Conservation (phyloP, 2,329 filamentous ascomycete species). For the Verticillium tricorpus region DNA sequence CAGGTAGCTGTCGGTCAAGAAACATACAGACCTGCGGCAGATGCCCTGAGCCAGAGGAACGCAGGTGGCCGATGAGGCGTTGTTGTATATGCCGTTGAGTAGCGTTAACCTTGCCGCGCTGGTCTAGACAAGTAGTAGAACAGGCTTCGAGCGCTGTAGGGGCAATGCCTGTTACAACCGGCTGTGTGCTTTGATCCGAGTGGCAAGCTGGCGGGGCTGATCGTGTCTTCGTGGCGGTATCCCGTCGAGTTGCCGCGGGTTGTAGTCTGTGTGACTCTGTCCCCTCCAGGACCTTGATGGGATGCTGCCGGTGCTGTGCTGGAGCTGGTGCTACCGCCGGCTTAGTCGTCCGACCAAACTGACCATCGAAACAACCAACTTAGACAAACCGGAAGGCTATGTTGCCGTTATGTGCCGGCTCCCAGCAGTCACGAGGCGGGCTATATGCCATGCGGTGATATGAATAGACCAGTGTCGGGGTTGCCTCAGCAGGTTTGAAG, state of each 20-base stretch:
- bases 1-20: conserved; percentile 31
- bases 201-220: background rate
- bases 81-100: background rate
- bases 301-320: background rate
- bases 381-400: background rate
- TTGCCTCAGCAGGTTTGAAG: background rate
- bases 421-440: background rate
- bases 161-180: background rate
- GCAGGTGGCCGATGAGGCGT: background rate
- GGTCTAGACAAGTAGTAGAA: background rate
- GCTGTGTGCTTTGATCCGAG: background rate
- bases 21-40: conserved; percentile 31
- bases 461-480: background rate
- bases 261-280: background rate
- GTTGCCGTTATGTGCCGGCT: background rate
- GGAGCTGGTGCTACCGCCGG: background rate
- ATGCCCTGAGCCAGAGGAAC: background rate
- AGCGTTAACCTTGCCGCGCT: background rate
- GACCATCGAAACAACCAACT: background rate
- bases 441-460: background rate
- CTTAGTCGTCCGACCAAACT: background rate
- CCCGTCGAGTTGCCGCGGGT: background rate
- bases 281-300: background rate
- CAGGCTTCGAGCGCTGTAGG: background rate
- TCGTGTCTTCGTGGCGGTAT: background rate